A percentile compares a stretch with the other conserved stretches of the same genome.
Conservation (phyloP, 2,329 filamentous ascomycete genomes). For the Paecilomyces variotii region DNA sequence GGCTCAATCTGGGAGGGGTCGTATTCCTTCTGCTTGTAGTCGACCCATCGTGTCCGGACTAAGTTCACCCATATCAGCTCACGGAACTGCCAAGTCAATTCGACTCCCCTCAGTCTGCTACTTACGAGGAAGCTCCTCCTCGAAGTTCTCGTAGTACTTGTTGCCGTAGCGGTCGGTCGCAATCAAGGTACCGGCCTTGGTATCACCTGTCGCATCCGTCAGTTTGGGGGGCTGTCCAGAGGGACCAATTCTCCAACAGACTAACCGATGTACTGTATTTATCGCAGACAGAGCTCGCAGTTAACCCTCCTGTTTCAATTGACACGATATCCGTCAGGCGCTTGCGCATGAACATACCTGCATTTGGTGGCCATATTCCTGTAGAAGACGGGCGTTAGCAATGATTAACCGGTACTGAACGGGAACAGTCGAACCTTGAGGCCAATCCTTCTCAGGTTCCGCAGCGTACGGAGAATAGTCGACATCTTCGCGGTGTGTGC, state of each 20-base stretch:
- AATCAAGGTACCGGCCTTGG: conserved; percentile 82
- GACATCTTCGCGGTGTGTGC: conserved; percentile 60
- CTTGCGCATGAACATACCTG: conserved; percentile 52
- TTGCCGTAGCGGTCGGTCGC: conserved; percentile 87
- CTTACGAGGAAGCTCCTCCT: conserved; percentile 83
- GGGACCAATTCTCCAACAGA: conserved; percentile 1
- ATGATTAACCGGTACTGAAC: conserved; percentile 1
- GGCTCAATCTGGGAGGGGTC: conserved; percentile 69
- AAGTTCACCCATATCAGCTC: conserved; percentile 6
- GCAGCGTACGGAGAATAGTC: conserved; percentile 75
- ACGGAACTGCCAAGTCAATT: conserved; percentile 7
- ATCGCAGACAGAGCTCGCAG: conserved; percentile 13
- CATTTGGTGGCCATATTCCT: conserved; percentile 91
- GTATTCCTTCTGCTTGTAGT: conserved; percentile 78
- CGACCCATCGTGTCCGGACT: conserved; percentile 96
- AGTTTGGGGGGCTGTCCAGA: conserved; percentile 5
- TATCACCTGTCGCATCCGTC: conserved; percentile 64
- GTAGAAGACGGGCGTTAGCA: conserved; percentile 32
- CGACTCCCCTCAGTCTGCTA: conserved; percentile 5
- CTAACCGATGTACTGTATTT: conserved; percentile 38
- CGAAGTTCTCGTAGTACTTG: conserved; percentile 91
- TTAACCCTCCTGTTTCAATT: background rate
- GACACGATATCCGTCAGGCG: background rate
- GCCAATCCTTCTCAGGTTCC: conserved; percentile 80
- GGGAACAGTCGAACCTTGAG: conserved; percentile 59